Percentiles rank a stretch among this genome's conserved stretches.
Evolutionary conservation across 495 filamentous ascomycete genomes (phyloP).

Genomic region (Aspergillus carlsbadensis): DNA sequence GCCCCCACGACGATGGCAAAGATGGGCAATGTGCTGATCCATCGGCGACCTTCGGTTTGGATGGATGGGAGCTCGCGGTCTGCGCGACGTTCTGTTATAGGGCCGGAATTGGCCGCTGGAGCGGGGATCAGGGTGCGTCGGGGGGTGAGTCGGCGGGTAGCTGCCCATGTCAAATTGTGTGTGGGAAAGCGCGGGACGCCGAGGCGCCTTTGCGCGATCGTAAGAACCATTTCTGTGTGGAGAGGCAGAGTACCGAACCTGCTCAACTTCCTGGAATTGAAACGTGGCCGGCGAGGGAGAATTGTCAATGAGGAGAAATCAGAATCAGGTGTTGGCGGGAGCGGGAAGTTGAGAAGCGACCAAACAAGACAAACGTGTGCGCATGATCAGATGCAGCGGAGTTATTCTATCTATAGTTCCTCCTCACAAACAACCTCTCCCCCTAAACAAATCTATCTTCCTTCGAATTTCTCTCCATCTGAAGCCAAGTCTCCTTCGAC

Average conservation of each 20-base stretch:
- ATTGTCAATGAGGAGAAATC: not conserved
- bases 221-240: constrained; percentile 13
- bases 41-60: constrained; percentile 33
- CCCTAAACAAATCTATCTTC: not conserved
- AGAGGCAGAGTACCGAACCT: not conserved
- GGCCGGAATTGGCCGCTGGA: constrained; percentile 53
- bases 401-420: not conserved
- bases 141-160: constrained; percentile 15
- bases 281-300: not conserved
- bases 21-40: constrained; percentile 55
- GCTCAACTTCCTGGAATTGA: not conserved
- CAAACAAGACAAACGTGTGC: constrained; percentile 39
- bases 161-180: too few species aligned
- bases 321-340: constrained; percentile 5
- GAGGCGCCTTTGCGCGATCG: constrained; percentile 18
- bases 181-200: constrained; percentile 17
- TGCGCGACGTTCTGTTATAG: constrained; percentile 73
- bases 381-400: not conserved
- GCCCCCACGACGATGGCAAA: constrained; percentile 59
- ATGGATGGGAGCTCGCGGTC: constrained; percentile 73
- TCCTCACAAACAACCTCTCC: not conserved
- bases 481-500: not conserved
- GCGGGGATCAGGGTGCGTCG: constrained; percentile 50
- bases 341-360: not conserved
- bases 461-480: not conserved